These are phyloP conservation scores for Hanseniaspora meyeri DNA, from an alignment of 805 yeast genomes.

Conservation along the genomic window DNA sequence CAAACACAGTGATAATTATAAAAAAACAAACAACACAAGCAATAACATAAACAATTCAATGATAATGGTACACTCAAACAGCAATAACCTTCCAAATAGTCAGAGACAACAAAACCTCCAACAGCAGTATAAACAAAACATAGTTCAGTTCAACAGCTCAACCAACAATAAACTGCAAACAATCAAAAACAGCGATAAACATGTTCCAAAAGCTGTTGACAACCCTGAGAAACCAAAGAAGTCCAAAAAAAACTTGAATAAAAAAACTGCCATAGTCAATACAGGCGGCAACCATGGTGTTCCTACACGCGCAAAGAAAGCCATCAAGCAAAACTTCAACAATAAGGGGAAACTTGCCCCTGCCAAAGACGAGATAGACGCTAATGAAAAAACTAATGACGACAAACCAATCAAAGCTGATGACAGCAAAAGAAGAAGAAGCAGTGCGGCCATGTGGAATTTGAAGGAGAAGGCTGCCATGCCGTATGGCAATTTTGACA, in stretches of 20 bases:
- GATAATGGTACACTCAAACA: conserved; percentile 5
- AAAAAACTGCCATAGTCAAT: not conserved
- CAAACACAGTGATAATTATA: too few species aligned
- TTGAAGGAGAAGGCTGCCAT: conserved; percentile 12
- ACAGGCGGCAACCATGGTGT: not conserved
- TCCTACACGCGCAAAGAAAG: not conserved
- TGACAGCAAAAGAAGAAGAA: conserved; percentile 8
- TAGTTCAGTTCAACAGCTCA: conserved; percentile 7
- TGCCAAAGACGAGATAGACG: not conserved
- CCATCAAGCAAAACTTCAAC: not conserved
- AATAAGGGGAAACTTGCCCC: not conserved
- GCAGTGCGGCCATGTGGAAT: conserved; percentile 6
- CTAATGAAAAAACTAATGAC: not conserved
- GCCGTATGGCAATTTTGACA: conserved; percentile 4
- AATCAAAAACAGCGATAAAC: conserved; percentile 1
- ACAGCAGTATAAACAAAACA: conserved; percentile 11
- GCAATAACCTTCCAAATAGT: not conserved
- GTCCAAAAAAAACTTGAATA: not conserved
- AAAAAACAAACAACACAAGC: too few species aligned
- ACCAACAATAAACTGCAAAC: conserved; percentile 1
- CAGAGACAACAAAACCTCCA: conserved; percentile 8
- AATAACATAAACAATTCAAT: not conserved
- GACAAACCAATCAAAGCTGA: not conserved
- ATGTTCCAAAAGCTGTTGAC: not conserved
- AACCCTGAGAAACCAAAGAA: not conserved